Conservation (phyloP, 1,139 yeast species). For the Candida sanyaensis region DNA sequence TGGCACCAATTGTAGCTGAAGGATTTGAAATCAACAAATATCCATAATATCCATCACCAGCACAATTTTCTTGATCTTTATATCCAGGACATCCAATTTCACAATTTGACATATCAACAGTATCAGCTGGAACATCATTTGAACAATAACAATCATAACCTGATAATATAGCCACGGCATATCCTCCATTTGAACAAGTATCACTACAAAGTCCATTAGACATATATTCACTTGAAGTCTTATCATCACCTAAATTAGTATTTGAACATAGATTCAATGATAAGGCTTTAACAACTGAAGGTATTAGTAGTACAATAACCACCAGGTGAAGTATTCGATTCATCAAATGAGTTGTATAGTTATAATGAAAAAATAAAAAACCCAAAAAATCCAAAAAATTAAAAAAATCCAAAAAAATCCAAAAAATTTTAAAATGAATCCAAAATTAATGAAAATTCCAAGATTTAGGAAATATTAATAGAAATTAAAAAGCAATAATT, state of each 20-base stretch:
- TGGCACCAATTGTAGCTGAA: constrained; percentile 19
- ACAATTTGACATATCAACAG: constrained; percentile 40
- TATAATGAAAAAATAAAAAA: not conserved
- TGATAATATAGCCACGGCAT: constrained; percentile 57
- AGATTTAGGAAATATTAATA: too few relatives aligned
- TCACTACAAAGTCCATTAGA: constrained; percentile 58
- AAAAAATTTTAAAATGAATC: not conserved
- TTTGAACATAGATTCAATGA: constrained; percentile 45
- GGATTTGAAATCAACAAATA: constrained; percentile 33
- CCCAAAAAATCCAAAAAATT: not conserved
- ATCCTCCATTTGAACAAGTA: constrained; percentile 46
- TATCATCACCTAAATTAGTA: constrained; percentile 32
- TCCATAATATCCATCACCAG: constrained; percentile 33
- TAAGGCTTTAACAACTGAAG: constrained; percentile 10
- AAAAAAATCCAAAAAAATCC: not conserved
- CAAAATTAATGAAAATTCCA: not conserved
- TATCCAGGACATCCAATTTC: constrained; percentile 53
- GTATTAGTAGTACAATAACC: not conserved
- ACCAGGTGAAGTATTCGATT: constrained; percentile 1
- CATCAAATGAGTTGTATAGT: not conserved
- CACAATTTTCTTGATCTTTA: constrained; percentile 32
- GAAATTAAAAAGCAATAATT: too few relatives aligned
- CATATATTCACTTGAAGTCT: constrained; percentile 29
- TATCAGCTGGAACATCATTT: constrained; percentile 46
- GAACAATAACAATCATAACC: constrained; percentile 62